A percentile compares a stretch with the other conserved stretches of the same genome.
Evolutionary conservation across 495 filamentous ascomycete species (phyloP).

Genomic region (Umbilicaria muhlenbergii): DNA sequence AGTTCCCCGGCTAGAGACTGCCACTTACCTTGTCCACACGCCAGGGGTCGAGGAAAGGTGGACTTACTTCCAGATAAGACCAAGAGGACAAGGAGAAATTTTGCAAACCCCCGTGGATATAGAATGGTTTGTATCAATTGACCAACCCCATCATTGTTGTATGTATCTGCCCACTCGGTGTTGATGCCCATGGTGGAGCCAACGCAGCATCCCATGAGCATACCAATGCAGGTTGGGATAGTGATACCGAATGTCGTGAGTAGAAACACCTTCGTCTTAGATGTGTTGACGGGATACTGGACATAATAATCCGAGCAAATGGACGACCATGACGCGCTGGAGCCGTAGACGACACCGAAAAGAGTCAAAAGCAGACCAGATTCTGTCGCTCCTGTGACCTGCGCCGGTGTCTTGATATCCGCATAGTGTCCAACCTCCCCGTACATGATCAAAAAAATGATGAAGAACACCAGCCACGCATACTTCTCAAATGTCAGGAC

Average conservation of each 20-base stretch:
- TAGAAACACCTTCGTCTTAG: slow-evolving; percentile 37
- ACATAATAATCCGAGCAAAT: slow-evolving; percentile 49
- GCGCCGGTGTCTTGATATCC: slow-evolving; percentile 24
- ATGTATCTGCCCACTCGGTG: slow-evolving; percentile 29
- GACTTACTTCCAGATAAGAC: slow-evolving; percentile 29
- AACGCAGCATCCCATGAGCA: slow-evolving; percentile 35
- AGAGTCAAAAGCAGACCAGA: slow-evolving; percentile 35
- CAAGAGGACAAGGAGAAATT: slow-evolving; percentile 40
- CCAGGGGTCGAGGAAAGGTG: background rate
- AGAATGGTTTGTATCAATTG: slow-evolving; percentile 37
- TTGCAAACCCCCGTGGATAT: slow-evolving; percentile 40
- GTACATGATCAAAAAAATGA: slow-evolving; percentile 43
- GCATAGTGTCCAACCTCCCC: slow-evolving; percentile 32
- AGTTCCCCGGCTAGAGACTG: too few relatives aligned
- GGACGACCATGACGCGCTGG: slow-evolving; percentile 41
- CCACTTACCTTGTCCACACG: too few relatives aligned
- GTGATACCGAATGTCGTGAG: slow-evolving; percentile 24
- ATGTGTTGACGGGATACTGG: slow-evolving; percentile 37
- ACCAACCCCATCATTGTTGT: slow-evolving; percentile 37
- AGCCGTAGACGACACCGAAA: slow-evolving; percentile 40
- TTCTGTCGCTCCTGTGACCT: slow-evolving; percentile 22
- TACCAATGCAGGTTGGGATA: slow-evolving; percentile 40
- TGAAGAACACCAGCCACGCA: slow-evolving; percentile 33
- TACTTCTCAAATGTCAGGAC: slow-evolving; percentile 26
- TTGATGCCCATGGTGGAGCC: slow-evolving; percentile 35